A percentile compares a stretch with the other conserved stretches of the same genome.
phyloP scores from a whole-genome alignment of 176 grass and related monocot species.

The Melocanna baccifera region DNA sequence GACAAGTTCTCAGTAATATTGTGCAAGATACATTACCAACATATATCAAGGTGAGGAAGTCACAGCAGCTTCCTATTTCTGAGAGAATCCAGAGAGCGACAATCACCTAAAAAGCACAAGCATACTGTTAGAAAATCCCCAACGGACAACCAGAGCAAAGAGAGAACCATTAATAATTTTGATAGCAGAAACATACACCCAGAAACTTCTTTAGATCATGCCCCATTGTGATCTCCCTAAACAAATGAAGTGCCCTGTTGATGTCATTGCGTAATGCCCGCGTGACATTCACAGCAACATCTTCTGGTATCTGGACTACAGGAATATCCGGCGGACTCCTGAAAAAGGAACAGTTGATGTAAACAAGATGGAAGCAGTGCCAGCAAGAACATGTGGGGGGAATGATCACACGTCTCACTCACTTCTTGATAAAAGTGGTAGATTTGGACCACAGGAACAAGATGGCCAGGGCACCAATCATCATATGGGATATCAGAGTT shows the following conservation, averaged over 20 bases:
- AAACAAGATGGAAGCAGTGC: background rate
- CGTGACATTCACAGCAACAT: conserved; percentile 48
- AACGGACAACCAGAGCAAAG: background rate
- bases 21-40: conserved; percentile 46
- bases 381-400: background rate
- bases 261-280: conserved; percentile 51
- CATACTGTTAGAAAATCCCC: background rate
- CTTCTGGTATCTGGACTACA: conserved; percentile 64
- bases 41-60: conserved; percentile 88
- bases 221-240: conserved; percentile 58
- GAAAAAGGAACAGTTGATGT: conserved; percentile 1
- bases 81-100: conserved; percentile 76
- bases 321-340: conserved; percentile 67
- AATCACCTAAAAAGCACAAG: conserved; percentile 50
- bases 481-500: conserved; percentile 60
- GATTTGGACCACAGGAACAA: conserved; percentile 83
- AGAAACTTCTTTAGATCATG: conserved; percentile 77
- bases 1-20: background rate
- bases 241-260: conserved; percentile 54
- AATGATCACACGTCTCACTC: background rate
- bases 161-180: background rate
- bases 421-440: conserved; percentile 78
- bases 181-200: conserved; percentile 33
- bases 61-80: conserved; percentile 56
- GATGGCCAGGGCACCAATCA: conserved; percentile 58